Evolutionary conservation across 495 filamentous ascomycete genomes (phyloP).

Genomic region (Aspergillus indologenus): DNA sequence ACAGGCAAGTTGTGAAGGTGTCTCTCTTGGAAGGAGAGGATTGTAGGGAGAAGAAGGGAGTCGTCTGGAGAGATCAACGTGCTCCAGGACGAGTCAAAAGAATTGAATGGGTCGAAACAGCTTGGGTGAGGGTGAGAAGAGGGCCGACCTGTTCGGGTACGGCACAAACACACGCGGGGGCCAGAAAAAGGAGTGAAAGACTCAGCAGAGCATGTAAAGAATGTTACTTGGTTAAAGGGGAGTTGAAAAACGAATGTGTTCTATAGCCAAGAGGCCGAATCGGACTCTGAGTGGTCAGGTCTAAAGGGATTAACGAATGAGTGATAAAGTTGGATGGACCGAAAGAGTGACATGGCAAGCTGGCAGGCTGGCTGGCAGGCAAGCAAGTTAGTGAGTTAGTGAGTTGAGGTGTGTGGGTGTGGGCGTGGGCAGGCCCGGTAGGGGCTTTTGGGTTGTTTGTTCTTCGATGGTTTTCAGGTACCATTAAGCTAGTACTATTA

Average conservation of each 20-base stretch:
- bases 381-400: background rate
- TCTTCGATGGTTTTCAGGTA: conserved; percentile 5
- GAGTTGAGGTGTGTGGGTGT: background rate
- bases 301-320: conserved; percentile 39
- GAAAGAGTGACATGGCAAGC: conserved; percentile 31
- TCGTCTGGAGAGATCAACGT: background rate
- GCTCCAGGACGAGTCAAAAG: background rate
- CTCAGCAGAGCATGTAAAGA: conserved; percentile 30
- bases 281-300: conserved; percentile 10
- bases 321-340: conserved; percentile 30
- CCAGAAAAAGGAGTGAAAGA: conserved; percentile 29
- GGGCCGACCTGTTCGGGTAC: conserved; percentile 20
- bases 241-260: conserved; percentile 12
- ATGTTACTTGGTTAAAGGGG: too few species aligned
- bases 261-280: conserved; percentile 11
- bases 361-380: conserved; percentile 12
- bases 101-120: conserved; percentile 9
- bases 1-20: conserved; percentile 27
- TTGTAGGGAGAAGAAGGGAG: background rate
- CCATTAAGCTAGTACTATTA: background rate
- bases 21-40: conserved; percentile 16
- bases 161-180: conserved; percentile 19
- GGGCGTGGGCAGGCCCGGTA: background rate
- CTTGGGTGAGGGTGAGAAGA: conserved; percentile 15
- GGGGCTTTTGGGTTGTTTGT: conserved; percentile 4